phyloP scores from a whole-genome alignment of 2,329 filamentous ascomycete species.

The Calonectria fujianensis region DNA sequence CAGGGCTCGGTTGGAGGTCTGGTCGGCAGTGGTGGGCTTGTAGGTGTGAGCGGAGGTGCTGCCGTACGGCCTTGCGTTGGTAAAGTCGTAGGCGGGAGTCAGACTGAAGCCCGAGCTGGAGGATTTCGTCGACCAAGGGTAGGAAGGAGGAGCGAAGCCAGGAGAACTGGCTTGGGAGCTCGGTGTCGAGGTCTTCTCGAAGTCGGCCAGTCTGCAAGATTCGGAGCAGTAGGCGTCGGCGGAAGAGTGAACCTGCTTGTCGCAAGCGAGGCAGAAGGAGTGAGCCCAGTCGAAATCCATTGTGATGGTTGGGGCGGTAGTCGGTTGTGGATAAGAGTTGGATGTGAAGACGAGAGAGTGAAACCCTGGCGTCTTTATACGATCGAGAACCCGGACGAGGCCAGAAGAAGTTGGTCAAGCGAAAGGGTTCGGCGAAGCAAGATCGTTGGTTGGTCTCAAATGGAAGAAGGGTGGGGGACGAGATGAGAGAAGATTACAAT shows the following conservation, averaged over 20 bases:
- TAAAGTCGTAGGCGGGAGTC: slow-evolving; percentile 85
- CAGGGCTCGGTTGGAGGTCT: slow-evolving; percentile 64
- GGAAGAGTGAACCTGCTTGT: slow-evolving; percentile 84
- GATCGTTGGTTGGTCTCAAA: slow-evolving; percentile 31
- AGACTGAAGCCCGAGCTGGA: slow-evolving; percentile 76
- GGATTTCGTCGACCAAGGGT: slow-evolving; percentile 67
- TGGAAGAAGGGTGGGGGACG: slow-evolving; percentile 39
- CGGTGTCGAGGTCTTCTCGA: slow-evolving; percentile 81
- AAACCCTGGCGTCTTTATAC: slow-evolving; percentile 37
- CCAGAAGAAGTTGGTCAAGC: slow-evolving; percentile 34
- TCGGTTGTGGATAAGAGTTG: slow-evolving; percentile 40
- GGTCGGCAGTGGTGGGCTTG: slow-evolving; percentile 51
- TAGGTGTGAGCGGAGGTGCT: slow-evolving; percentile 65
- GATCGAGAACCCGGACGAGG: slow-evolving; percentile 37
- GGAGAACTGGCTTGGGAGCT: slow-evolving; percentile 77
- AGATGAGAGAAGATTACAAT: slow-evolving; percentile 42
- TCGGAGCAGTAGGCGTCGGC: slow-evolving; percentile 93
- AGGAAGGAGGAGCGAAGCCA: slow-evolving; percentile 70
- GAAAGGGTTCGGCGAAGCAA: slow-evolving; percentile 41
- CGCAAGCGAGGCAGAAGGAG: slow-evolving; percentile 95
- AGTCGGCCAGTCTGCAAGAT: slow-evolving; percentile 90
- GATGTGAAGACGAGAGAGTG: slow-evolving; percentile 38
- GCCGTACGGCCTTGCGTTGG: slow-evolving; percentile 75
- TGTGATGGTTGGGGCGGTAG: slow-evolving; percentile 48
- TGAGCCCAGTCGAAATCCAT: slow-evolving; percentile 85